phyloP scores from a whole-genome alignment of 805 yeast genomes.

The Schizosaccharomyces lindneri region DNA sequence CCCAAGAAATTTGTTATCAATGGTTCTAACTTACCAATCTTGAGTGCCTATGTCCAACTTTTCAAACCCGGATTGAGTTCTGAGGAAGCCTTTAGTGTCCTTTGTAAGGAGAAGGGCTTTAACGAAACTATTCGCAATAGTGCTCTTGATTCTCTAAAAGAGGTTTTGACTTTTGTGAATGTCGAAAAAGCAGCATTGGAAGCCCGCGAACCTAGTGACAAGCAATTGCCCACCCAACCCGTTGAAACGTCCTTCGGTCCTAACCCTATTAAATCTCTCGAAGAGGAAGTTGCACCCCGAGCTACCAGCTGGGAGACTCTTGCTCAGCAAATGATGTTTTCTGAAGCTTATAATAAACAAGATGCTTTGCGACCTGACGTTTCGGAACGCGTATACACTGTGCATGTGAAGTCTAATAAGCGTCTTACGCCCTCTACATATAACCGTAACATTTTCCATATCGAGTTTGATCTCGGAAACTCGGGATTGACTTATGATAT shows the following conservation, averaged over 20 bases:
- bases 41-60: neutral
- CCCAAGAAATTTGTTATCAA: neutral
- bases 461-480: constrained; percentile 75
- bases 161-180: neutral
- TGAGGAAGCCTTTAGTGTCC: neutral
- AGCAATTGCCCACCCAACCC: neutral
- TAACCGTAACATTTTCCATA: constrained; percentile 86
- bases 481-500: constrained; percentile 78
- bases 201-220: neutral
- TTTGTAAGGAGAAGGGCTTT: neutral
- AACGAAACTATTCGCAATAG: neutral
- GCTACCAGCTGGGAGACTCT: constrained; percentile 22
- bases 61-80: neutral
- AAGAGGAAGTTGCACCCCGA: neutral
- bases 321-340: constrained; percentile 50
- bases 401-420: constrained; percentile 73
- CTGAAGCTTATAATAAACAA: constrained; percentile 46
- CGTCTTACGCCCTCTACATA: constrained; percentile 76
- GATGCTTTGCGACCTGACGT: constrained; percentile 63
- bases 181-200: neutral
- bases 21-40: neutral
- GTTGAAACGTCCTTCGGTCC: neutral
- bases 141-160: neutral
- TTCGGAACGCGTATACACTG: constrained; percentile 61
- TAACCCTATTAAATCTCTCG: neutral